These are phyloP conservation scores for Fistulina hepatica DNA, from an alignment of 1,284 basidiomycete genomes.

Conservation along the genomic window DNA sequence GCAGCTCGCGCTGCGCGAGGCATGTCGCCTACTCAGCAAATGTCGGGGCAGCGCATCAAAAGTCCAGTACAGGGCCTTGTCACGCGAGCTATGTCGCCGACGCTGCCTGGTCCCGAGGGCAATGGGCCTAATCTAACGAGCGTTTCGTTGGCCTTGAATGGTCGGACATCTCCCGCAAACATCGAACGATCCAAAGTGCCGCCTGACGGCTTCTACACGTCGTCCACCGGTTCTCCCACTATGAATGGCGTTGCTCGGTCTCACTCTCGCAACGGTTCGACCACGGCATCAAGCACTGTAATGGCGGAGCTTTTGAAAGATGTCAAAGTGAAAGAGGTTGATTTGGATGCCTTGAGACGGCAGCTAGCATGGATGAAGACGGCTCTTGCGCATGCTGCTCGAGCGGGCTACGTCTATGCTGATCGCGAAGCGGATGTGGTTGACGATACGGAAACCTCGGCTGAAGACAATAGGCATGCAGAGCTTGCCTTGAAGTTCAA, in stretches of 20 bases:
- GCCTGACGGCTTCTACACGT: conserved; percentile 49
- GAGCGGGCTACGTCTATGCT: conserved; percentile 72
- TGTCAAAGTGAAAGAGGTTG: conserved; percentile 70
- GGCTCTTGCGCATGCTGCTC: conserved; percentile 66
- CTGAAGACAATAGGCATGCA: conserved; percentile 36
- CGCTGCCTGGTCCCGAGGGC: conserved; percentile 24
- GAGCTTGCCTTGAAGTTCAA: conserved; percentile 80
- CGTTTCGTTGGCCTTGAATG: conserved; percentile 37
- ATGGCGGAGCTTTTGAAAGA: conserved; percentile 68
- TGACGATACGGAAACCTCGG: conserved; percentile 18
- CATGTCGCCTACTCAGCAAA: too few relatives aligned
- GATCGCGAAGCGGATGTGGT: conserved; percentile 35
- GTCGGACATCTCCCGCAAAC: conserved; percentile 55
- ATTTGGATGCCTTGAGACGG: conserved; percentile 68
- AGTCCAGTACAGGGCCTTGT: conserved; percentile 41
- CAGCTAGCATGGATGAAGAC: conserved; percentile 84
- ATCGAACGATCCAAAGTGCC: conserved; percentile 34
- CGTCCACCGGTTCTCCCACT: conserved; percentile 43
- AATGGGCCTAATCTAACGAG: conserved; percentile 42
- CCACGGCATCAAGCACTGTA: conserved; percentile 52
- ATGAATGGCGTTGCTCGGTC: conserved; percentile 38
- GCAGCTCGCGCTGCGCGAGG: too few relatives aligned
- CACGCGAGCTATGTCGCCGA: conserved; percentile 49
- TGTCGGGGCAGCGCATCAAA: conserved; percentile 48
- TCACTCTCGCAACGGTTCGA: conserved; percentile 24